A percentile compares a stretch with the other conserved stretches of the same genome.
Conservation (phyloP, 768 basidiomycete species). For the Suillus fuscotomentosus region DNA sequence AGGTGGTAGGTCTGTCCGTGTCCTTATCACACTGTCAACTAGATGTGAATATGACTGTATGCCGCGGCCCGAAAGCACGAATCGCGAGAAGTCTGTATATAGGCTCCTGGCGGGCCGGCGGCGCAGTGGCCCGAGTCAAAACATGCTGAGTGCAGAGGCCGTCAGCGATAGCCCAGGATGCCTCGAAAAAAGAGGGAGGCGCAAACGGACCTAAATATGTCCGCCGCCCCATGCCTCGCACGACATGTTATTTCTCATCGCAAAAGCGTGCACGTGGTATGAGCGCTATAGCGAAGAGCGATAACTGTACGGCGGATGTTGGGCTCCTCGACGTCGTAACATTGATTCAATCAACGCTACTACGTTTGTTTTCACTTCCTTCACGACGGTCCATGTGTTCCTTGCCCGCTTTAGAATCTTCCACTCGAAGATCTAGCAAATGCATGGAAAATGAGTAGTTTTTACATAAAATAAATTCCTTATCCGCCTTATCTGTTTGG, state of each 20-base stretch:
- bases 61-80: conserved; percentile 14
- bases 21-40: neutral
- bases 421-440: neutral
- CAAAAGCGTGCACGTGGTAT: no score
- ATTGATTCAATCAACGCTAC: neutral
- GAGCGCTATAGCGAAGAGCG: neutral
- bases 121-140: neutral
- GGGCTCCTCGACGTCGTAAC: neutral
- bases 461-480: conserved; percentile 1
- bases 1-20: no score
- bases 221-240: neutral
- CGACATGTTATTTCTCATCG: neutral
- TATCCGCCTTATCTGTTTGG: neutral
- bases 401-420: neutral
- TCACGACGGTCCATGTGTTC: neutral
- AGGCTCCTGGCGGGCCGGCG: neutral
- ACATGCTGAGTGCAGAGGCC: neutral
- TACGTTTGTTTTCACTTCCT: neutral
- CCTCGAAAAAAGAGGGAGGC: neutral
- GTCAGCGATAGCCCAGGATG: neutral
- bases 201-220: neutral
- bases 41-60: neutral
- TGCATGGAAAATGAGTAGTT: neutral
- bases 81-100: conserved; percentile 41
- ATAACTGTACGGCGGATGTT: neutral